These are phyloP conservation scores for Telfairia occidentalis DNA, from an alignment of 331 rosid species.

Conservation along the genomic window DNA sequence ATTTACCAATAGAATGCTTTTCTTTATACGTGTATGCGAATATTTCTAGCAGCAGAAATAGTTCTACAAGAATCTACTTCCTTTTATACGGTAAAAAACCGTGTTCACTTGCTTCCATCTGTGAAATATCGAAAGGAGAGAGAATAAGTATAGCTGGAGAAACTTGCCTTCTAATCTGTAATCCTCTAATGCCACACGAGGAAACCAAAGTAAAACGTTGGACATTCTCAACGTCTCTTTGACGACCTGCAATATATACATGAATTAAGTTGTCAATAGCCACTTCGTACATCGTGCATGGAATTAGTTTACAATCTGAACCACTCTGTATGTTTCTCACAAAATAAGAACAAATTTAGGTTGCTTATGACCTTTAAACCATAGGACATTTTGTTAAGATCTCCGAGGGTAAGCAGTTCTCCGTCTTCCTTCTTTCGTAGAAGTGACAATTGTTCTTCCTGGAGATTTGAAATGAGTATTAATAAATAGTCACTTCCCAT, in stretches of 20 bases:
- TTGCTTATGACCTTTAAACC: slow-evolving; percentile 33
- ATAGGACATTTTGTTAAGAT: slow-evolving; percentile 41
- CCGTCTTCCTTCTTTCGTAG: slow-evolving; percentile 38
- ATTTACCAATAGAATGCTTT: not conserved
- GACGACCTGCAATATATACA: slow-evolving; percentile 35
- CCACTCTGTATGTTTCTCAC: not conserved
- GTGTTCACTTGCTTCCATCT: not conserved
- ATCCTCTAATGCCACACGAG: slow-evolving; percentile 53
- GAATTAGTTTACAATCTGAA: not conserved
- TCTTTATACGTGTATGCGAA: not conserved
- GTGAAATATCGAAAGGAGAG: not conserved
- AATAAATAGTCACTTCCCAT: not conserved
- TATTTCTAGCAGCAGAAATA: not conserved
- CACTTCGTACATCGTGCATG: not conserved
- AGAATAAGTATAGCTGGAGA: not conserved
- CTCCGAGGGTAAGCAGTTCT: slow-evolving; percentile 38
- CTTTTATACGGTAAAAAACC: not conserved
- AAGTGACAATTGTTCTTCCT: slow-evolving; percentile 58
- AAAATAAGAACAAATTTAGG: not conserved
- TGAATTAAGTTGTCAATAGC: slow-evolving; percentile 6
- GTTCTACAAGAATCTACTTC: not conserved
- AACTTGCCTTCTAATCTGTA: slow-evolving; percentile 47
- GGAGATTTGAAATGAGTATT: slow-evolving; percentile 10
- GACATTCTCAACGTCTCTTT: slow-evolving; percentile 73
- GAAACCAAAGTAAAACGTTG: slow-evolving; percentile 57